Evolutionary conservation across 2,329 filamentous ascomycete species (phyloP).

Genomic region (Ceratocystis colombiana): DNA sequence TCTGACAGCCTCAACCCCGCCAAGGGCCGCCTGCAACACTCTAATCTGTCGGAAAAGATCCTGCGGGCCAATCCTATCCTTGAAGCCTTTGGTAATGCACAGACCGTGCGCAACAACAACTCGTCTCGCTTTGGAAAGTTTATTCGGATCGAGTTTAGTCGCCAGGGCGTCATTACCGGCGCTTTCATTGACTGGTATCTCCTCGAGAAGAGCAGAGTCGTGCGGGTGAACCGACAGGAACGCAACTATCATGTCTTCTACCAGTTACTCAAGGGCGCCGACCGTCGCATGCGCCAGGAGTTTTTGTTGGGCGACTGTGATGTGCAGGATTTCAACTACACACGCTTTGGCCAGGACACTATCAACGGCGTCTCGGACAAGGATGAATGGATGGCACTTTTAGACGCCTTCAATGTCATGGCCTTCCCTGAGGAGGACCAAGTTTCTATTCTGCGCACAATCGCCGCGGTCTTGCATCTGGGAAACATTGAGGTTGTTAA

Average conservation of each 20-base stretch:
- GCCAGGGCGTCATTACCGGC: conserved; percentile 79
- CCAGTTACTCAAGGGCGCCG: conserved; percentile 79
- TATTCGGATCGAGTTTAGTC: conserved; percentile 89
- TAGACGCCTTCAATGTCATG: conserved; percentile 93
- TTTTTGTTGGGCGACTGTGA: conserved; percentile 66
- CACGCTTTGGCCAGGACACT: conserved; percentile 77
- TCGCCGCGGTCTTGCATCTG: conserved; percentile 84
- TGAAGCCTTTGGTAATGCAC: conserved; percentile 95
- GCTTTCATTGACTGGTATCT: conserved; percentile 99
- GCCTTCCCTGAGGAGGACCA: conserved; percentile 82
- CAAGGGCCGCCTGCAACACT: conserved; percentile 53
- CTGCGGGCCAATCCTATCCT: conserved; percentile 92
- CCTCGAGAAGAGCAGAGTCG: conserved; percentile 93
- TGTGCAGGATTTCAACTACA: conserved; percentile 85
- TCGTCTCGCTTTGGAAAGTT: conserved; percentile 98
- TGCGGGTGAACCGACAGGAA: conserved; percentile 75
- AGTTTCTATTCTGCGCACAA: conserved; percentile 67
- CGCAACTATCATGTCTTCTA: conserved; percentile 98
- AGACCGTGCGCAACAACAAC: conserved; percentile 96
- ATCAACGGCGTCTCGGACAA: conserved; percentile 83
- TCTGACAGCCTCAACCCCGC: conserved; percentile 62
- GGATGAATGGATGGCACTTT: conserved; percentile 78
- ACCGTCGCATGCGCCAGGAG: conserved; percentile 59
- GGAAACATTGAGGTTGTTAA: conserved; percentile 86
- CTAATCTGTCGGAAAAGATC: conserved; percentile 92